Evolutionary conservation across 768 basidiomycete species (phyloP).

Genomic region (Leccinum imitatum): DNA sequence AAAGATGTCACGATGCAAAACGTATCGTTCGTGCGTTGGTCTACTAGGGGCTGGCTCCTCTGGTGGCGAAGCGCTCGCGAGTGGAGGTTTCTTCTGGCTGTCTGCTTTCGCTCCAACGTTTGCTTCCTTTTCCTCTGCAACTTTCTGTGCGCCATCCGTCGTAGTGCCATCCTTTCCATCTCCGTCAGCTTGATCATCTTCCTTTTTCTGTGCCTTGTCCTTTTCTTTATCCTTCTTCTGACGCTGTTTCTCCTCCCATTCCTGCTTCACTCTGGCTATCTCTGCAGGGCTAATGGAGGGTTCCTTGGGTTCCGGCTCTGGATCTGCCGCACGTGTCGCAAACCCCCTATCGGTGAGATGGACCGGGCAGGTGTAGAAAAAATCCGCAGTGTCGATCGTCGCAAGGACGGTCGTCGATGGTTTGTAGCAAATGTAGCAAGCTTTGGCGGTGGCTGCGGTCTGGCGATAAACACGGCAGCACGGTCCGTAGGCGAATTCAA

Average conservation of each 20-base stretch:
- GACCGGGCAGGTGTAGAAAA: constrained; percentile 78
- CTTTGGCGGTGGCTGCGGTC: constrained; percentile 75
- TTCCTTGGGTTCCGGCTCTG: constrained; percentile 38
- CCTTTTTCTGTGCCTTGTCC: constrained; percentile 51
- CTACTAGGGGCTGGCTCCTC: constrained; percentile 35
- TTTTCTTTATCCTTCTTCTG: constrained; percentile 57
- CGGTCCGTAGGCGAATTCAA: background rate
- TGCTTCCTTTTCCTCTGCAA: constrained; percentile 36
- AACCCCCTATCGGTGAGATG: constrained; percentile 84
- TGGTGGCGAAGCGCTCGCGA: constrained; percentile 32
- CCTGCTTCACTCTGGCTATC: constrained; percentile 72
- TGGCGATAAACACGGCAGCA: constrained; percentile 29
- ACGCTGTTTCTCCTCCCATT: constrained; percentile 76
- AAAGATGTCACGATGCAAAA: constrained; percentile 83
- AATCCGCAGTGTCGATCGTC: constrained; percentile 80
- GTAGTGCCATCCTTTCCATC: constrained; percentile 25
- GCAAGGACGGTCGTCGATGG: constrained; percentile 84
- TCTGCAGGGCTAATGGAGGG: constrained; percentile 57
- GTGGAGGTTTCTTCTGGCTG: constrained; percentile 17
- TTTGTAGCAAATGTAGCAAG: constrained; percentile 78
- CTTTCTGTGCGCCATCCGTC: constrained; percentile 14
- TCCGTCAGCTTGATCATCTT: constrained; percentile 32
- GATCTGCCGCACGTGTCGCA: constrained; percentile 50
- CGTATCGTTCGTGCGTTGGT: constrained; percentile 69
- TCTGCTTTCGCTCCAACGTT: constrained; percentile 34